Evolutionary conservation across 2,329 filamentous ascomycete species (phyloP), one percentile per base, ranked within the genome.

Genomic region (Xylariaceae sp.): DNA sequence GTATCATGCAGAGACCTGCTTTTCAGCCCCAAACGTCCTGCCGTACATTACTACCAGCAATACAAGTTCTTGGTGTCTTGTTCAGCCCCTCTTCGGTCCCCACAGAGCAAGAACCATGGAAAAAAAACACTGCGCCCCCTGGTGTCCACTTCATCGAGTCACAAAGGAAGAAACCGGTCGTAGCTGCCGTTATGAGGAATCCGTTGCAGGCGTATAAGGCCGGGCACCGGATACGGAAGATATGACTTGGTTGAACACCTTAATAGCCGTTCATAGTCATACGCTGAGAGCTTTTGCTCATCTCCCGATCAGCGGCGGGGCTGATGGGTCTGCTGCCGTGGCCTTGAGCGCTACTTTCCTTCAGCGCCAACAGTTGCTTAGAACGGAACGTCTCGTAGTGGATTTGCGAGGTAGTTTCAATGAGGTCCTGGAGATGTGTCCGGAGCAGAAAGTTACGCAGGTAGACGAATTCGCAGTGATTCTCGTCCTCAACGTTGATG

Each of bases 361-460:
- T 99, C 72, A 99, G 83, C 54, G 94, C 94, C 70, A 99, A 79
- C 68, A 99, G 80, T 76, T 99, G 94, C 86, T 99, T 99, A 68
- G 94, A 92, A 75, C 94, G 92, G 92, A 99, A 99, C 56, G 91
- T 95, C 81, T 99, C 94, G 81, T 99, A 99, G 82, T 99, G 94
- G 75, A 96, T 99, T 80, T 99, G 94, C 65, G 92, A 96, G 45
- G 94, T 99, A 30, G 94, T 99, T 79, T 99, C 94, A 74, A 99
- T 96, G 64, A 99, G 84, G 70, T 99, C 94, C 80, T 99, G 94
- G 54, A 99, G 84, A 75, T 99, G 94, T 61, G 94, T 97, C 71
- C 94, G 90, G 67, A 95, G 95, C 61, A 99, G 84, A 84, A 99
- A 99, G 81, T 99, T 92, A 72, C 94, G 87, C 59, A 99, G 85